Evolutionary conservation across 257 asterid genomes (phyloP), one percentile per base, ranked within the genome.

Genomic region (Jaltomata sinuosa): DNA sequence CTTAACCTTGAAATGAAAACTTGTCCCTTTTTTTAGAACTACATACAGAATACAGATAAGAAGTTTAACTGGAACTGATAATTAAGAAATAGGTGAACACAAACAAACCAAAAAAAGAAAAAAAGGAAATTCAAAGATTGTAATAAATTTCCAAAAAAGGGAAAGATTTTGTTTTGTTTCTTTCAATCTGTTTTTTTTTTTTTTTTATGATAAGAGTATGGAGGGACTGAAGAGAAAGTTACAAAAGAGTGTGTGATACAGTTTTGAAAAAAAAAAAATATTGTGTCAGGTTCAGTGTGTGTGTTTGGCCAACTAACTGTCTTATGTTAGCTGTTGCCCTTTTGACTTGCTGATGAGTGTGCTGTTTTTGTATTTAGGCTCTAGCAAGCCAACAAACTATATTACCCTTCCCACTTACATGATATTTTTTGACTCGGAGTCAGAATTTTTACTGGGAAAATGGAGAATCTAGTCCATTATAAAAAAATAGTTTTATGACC

Each of bases 311-410:
- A 77, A 77, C 82, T 77, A 77, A 77, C 82, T 77, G 82, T 77
- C 82, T n/a, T 49, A 47, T 49, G 82, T 77, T 77, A 49, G 62
- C 82, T 77, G 61, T 77, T 77, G 62, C 27, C 15, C 82, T 49
- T 77, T 77, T 77, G 82, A 77, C 82, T 77, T 77, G 49, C 82
- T 77, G 82, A 77, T 77, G 62, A 77, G 82, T 27, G 42, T 42
- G 6, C 15, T 76, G 8, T 47, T 47, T 47, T 25, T 7, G 22
- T 72, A 31, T 65, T 61, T 61, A 11, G 8, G 36, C 6, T 6
- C 6, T 38, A 42, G 42, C 42, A 31, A 64, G 22, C 42, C 74
- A 64, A 31, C 42, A 15, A 61, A 64, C 22, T 27, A 12, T 64
- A 31, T 8, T 29, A 64, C n/a, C 38, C 40, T 64, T 29, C 40